Conservation (phyloP, 352 stramenopile genomes). For the Phytopythium aichiense region DNA sequence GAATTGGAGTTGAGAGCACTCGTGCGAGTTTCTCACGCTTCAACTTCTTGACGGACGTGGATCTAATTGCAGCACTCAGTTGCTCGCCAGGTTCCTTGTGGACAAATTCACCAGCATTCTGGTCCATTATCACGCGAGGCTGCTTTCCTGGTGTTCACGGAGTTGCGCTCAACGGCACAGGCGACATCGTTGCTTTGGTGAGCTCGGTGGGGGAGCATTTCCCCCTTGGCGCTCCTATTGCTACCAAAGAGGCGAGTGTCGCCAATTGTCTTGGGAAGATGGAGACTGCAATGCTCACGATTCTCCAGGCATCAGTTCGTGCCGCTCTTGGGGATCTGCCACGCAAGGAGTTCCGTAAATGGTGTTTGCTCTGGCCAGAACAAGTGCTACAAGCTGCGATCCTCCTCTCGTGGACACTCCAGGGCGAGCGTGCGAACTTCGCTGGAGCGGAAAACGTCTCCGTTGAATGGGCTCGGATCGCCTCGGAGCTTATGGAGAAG, state of each 20-base stretch:
- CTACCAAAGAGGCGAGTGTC: slow-evolving; percentile 32
- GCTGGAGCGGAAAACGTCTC: slow-evolving; percentile 1
- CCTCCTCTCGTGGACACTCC: slow-evolving; percentile 47
- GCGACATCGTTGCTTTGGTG: slow-evolving; percentile 55
- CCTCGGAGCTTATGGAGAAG: slow-evolving; percentile 26
- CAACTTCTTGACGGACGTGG: slow-evolving; percentile 61
- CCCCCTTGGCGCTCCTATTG: slow-evolving; percentile 50
- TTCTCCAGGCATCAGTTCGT: slow-evolving; percentile 62
- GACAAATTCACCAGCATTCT: slow-evolving; percentile 18
- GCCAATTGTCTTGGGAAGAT: slow-evolving; percentile 51
- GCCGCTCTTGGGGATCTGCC: slow-evolving; percentile 54
- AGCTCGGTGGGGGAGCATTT: slow-evolving; percentile 51
- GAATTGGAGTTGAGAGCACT: slow-evolving; percentile 43
- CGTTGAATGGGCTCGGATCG: slow-evolving; percentile 32
- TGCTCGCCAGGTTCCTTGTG: slow-evolving; percentile 6
- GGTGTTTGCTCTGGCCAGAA: slow-evolving; percentile 75
- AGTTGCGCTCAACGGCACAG: slow-evolving; percentile 37
- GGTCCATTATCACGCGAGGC: slow-evolving; percentile 27
- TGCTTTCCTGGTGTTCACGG: slow-evolving; percentile 61
- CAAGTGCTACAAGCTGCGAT: slow-evolving; percentile 60
- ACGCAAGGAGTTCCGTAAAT: slow-evolving; percentile 82
- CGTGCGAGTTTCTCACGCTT: slow-evolving; percentile 58
- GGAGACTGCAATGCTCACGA: slow-evolving; percentile 57
- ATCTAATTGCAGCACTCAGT: slow-evolving; percentile 46
- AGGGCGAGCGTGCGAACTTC: slow-evolving; percentile 47